Base-by-base conservation (phyloP, 2,329 filamentous ascomycete genomes). In the Fusarium equiseti region DNA sequence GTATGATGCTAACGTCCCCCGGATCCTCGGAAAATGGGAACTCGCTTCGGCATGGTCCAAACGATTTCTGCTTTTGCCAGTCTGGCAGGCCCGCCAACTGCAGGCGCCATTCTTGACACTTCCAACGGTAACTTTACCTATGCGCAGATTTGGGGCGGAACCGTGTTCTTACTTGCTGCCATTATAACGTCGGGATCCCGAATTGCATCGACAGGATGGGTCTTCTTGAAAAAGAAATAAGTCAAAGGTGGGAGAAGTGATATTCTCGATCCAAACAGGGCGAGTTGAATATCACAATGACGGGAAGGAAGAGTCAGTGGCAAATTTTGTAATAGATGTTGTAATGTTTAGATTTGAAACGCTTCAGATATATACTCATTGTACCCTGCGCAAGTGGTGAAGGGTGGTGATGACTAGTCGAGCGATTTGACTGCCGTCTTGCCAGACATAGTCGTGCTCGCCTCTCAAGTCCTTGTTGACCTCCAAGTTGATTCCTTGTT, bases 361-460 rank as follows among this genome's bases (percentile, higher is more conserved):
- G 45, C 40, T 45, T 16, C 13, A 51, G 10, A 32, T 26, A 18
- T 44, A 48, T 44, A 18, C 27, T 52, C 29, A 26, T 63, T 38
- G 62, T 35, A 43, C 18, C 22, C 60, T 64, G 42, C 58, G 49
- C 50, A 75, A 59, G 38, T 70, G 68, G 22, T 63, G 40, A 42
- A 78, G 54, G n/a, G 78, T 75, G 54, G 78, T 72, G n/a, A 73
- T 72, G 44, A 87, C 76, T 20, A 87, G 78, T 54, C 80, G 79
- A 29, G 86, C 88, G 51, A 92, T 77, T 71, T 89, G 86, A 35
- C 77, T 76, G 18, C 90, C 90, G 62, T 87, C 83, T 75, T 86
- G 76, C 88, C 90, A 92, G 5, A 91, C 81, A 69, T 86, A 85
- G 78, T 92, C 87, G 78, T 94, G 91, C 40, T 82, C 82, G 7